A percentile compares a stretch with the other conserved stretches of the same genome.
Evolutionary conservation across 306 rosid genomes (phyloP).

Genomic region (Luffa acutangula): DNA sequence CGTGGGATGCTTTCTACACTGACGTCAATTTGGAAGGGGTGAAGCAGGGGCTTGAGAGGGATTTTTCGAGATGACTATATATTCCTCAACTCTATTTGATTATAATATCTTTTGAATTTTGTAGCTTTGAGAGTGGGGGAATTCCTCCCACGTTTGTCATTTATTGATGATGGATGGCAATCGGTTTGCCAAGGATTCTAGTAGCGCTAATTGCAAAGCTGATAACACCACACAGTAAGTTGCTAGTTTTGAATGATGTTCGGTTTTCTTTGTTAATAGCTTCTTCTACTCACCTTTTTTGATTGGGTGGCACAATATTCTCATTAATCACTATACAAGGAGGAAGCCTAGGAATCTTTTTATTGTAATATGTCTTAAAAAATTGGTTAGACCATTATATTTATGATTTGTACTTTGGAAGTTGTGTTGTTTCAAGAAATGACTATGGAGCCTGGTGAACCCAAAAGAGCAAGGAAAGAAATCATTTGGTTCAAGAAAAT

Average conservation of each 20-base stretch:
- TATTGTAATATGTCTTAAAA: too few relatives aligned
- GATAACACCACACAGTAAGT: slow-evolving; percentile 61
- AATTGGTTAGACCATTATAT: too few relatives aligned
- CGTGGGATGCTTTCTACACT: slow-evolving; percentile 97
- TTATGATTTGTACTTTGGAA: too few relatives aligned
- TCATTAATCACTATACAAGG: too few relatives aligned
- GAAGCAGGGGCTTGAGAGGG: slow-evolving; percentile 73
- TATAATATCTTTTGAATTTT: slow-evolving; percentile 4
- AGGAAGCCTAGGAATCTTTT: too few relatives aligned
- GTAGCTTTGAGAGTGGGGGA: slow-evolving; percentile 67
- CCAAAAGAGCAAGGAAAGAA: too few relatives aligned
- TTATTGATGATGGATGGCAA: slow-evolving; percentile 91
- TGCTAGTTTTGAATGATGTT: background rate
- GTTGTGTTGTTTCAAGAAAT: too few relatives aligned
- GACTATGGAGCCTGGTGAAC: too few relatives aligned
- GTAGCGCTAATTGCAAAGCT: slow-evolving; percentile 30
- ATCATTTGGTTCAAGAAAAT: too few relatives aligned
- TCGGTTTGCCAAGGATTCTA: slow-evolving; percentile 51
- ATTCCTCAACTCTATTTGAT: background rate
- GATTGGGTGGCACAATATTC: too few relatives aligned
- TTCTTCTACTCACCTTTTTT: too few relatives aligned
- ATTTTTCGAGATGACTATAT: background rate
- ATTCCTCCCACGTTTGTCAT: slow-evolving; percentile 69
- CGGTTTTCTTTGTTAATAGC: background rate
- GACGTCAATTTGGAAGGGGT: slow-evolving; percentile 65